Conservation (phyloP, 2,329 filamentous ascomycete species). For the Aureobasidium mangrovei region DNA sequence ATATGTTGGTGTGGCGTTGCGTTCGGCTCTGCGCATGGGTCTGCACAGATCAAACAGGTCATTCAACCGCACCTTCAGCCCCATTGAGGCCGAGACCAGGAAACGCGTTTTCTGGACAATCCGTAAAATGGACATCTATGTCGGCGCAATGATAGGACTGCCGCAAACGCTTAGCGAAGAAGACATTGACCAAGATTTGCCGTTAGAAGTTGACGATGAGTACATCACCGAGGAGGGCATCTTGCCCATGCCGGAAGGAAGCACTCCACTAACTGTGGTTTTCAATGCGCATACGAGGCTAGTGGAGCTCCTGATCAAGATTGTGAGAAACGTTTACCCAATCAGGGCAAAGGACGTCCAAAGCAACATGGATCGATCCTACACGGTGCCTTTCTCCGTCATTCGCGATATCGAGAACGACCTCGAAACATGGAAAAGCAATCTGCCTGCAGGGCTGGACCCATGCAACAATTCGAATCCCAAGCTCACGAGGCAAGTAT, state of each 20-base stretch:
- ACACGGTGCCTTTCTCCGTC: constrained; percentile 54
- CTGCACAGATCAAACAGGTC: constrained; percentile 35
- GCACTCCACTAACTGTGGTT: constrained; percentile 49
- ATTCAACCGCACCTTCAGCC: constrained; percentile 37
- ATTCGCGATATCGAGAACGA: constrained; percentile 57
- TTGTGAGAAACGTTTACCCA: constrained; percentile 56
- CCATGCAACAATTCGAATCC: constrained; percentile 64
- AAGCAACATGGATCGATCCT: constrained; percentile 41
- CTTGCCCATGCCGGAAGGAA: constrained; percentile 46
- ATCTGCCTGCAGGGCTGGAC: constrained; percentile 65
- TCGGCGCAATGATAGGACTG: constrained; percentile 42
- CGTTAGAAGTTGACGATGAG: constrained; percentile 41
- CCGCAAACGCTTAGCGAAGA: constrained; percentile 42
- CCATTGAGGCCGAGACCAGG: constrained; percentile 40
- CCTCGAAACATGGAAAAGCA: constrained; percentile 54
- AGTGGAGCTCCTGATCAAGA: constrained; percentile 50
- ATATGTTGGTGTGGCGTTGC: constrained; percentile 43
- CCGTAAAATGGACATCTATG: constrained; percentile 44
- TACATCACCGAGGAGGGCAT: constrained; percentile 42
- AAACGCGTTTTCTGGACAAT: constrained; percentile 46
- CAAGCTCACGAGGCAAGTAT: constrained; percentile 63
- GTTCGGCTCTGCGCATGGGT: constrained; percentile 43
- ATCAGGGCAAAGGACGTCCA: constrained; percentile 41
- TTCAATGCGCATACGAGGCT: constrained; percentile 53
- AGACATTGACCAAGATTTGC: constrained; percentile 41